Conservation (phyloP, 2,329 filamentous ascomycete genomes). For the Sporothrix schenckii region DNA sequence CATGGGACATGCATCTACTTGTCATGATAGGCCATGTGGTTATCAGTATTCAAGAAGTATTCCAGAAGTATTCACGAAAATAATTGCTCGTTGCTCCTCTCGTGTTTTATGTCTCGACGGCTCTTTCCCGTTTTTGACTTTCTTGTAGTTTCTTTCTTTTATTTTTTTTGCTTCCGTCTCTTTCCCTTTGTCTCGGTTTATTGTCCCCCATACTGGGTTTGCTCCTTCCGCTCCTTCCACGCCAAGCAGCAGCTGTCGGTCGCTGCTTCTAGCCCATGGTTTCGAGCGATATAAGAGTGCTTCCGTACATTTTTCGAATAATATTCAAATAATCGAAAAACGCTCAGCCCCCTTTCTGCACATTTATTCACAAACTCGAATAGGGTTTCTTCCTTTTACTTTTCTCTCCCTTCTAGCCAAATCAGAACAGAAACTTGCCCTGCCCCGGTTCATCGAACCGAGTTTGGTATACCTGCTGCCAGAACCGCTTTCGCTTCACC, state of each 20-base stretch:
- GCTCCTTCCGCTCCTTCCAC: constrained; percentile 9
- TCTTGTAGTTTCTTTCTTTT: neutral
- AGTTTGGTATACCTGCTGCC: neutral
- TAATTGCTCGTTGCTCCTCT: neutral
- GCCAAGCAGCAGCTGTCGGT: constrained; percentile 1
- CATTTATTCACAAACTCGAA: neutral
- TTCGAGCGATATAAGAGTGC: constrained; percentile 21
- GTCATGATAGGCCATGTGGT: constrained; percentile 3
- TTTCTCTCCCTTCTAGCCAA: neutral
- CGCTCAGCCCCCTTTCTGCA: neutral
- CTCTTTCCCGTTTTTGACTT: neutral
- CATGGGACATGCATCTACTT: constrained; percentile 6
- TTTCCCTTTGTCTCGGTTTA: neutral
- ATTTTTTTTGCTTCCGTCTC: neutral
- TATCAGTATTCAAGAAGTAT: neutral
- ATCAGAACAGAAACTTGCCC: neutral
- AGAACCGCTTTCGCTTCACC: neutral
- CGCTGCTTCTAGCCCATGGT: constrained; percentile 12
- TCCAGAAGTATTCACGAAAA: neutral
- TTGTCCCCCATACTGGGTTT: neutral
- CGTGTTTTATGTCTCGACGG: neutral
- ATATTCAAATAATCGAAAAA: neutral
- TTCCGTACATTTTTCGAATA: too few species aligned
- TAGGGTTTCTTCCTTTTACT: neutral
- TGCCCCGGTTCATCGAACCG: neutral